Evolutionary conservation across 306 rosid genomes (phyloP), one percentile per base, ranked within the genome.

Genomic region (Acacia confusa): DNA sequence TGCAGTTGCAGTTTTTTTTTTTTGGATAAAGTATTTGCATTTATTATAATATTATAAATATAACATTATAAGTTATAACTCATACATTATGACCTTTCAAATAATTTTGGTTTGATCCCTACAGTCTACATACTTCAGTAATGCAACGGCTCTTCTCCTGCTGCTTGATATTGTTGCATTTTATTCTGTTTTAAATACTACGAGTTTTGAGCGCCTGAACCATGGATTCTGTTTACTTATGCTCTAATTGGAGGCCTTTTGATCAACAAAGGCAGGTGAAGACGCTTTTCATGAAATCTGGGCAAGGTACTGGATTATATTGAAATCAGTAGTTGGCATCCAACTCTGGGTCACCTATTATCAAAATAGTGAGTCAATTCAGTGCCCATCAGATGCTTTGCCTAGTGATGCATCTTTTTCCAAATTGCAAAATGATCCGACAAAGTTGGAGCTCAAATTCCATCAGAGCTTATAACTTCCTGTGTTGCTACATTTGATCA

Each of bases 381-480:
- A 79, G 25, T 19, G 82, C 79, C 63, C 82, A 48, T 79, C 89
- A 24, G 92, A 88, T 70, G 86, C 85, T 43, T 73, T 71, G 44
- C 67, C 50, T 22, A 77, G 81, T 66, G 91, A 86, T 87, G 63
- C 87, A 47, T 81, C 92, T 78, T 87, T 58, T 80, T 67, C 69
- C 28, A 86, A 86, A 78, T 61, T 40, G 53, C 73, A 44, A 20
- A 68, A 71, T 45, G 90, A 79, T 79, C 75, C 36, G 86, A 89
- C 27, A 89, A 88, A 86, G 83, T 60, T 22, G 92, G 87, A 79
- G 40, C 84, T 67, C 94, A 84, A 78, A 81, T 95, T 72, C 97
- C 93, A 11, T 90, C 97, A 1, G 95, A 91, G 79, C 88, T 95
- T 70, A 91, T 95, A 82, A 81, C 97, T 78, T 92, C 98, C 27